A percentile compares a stretch with the other conserved stretches of the same genome.
phyloP scores from a whole-genome alignment of 2,329 filamentous ascomycete genomes.

The Fusarium humuli region DNA sequence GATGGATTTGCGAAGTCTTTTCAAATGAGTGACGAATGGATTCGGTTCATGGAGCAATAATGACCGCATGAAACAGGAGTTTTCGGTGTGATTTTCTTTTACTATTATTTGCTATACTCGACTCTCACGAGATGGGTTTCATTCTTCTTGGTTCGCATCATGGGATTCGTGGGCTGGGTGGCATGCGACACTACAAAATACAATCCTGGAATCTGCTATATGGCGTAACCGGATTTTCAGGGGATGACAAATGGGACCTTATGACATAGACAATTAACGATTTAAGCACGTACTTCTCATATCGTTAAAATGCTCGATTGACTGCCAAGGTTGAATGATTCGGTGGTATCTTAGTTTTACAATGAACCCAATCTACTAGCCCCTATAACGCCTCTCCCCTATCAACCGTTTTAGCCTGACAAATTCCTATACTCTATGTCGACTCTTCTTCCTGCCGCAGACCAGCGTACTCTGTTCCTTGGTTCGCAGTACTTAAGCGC shows the following conservation, averaged over 20 bases:
- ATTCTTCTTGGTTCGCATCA: constrained; percentile 31
- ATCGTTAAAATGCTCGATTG: background rate
- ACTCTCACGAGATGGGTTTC: constrained; percentile 47
- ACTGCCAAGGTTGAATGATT: constrained; percentile 26
- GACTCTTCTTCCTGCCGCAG: constrained; percentile 69
- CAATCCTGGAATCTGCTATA: constrained; percentile 29
- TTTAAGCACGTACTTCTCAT: constrained; percentile 4
- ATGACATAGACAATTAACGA: constrained; percentile 33
- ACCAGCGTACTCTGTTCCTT: constrained; percentile 75
- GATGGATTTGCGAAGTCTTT: constrained; percentile 69
- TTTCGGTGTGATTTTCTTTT: constrained; percentile 28
- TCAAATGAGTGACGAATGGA: constrained; percentile 56
- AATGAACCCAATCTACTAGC: constrained; percentile 33
- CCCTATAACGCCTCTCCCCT: constrained; percentile 38
- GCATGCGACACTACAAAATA: constrained; percentile 39
- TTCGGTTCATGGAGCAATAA: constrained; percentile 19
- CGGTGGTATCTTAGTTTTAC: constrained; percentile 44
- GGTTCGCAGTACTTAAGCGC: constrained; percentile 81
- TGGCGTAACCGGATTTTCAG: constrained; percentile 18
- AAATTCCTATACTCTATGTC: constrained; percentile 19
- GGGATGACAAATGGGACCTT: constrained; percentile 4
- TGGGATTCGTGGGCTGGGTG: constrained; percentile 28
- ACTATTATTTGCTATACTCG: constrained; percentile 41
- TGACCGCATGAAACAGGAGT: constrained; percentile 40
- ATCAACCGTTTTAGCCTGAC: constrained; percentile 4